Evolutionary conservation across 306 rosid species (phyloP).

Genomic region (Boehmeria nivea): DNA sequence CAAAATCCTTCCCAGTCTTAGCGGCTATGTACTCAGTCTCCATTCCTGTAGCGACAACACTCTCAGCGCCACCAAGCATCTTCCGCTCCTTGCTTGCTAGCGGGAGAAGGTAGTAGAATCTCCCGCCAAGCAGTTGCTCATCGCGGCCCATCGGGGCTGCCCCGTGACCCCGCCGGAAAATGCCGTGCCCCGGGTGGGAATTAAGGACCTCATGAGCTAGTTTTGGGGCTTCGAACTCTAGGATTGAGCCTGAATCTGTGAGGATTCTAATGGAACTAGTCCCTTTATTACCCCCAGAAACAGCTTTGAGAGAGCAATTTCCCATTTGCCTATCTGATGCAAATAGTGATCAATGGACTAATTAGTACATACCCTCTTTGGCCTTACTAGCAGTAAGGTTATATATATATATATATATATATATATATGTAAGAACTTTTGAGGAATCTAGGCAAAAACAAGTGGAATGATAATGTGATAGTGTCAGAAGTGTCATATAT

Average conservation of each 20-base stretch:
- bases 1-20: constrained; percentile 27
- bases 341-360: too few species aligned
- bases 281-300: constrained; percentile 35
- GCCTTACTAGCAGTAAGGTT: not conserved
- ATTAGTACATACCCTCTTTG: too few species aligned
- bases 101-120: constrained; percentile 64
- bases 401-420: constrained; percentile 22
- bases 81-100: constrained; percentile 3
- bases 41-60: not conserved
- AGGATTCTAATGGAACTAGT: constrained; percentile 48
- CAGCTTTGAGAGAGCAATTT: constrained; percentile 53
- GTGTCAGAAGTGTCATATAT: constrained; percentile 22
- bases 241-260: constrained; percentile 43
- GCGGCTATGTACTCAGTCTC: constrained; percentile 10
- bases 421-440: too few species aligned
- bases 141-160: constrained; percentile 34
- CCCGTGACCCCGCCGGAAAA: constrained; percentile 47
- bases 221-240: constrained; percentile 53
- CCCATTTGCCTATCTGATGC: constrained; percentile 41
- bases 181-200: constrained; percentile 38
- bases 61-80: not conserved
- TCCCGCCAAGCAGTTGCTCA: constrained; percentile 39
- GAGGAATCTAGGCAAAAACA: constrained; percentile 16
- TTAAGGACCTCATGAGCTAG: constrained; percentile 52
- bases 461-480: too few species aligned